These are phyloP conservation scores for Solanum ossicruentum DNA, from an alignment of 257 asterid genomes.

Conservation along the genomic window DNA sequence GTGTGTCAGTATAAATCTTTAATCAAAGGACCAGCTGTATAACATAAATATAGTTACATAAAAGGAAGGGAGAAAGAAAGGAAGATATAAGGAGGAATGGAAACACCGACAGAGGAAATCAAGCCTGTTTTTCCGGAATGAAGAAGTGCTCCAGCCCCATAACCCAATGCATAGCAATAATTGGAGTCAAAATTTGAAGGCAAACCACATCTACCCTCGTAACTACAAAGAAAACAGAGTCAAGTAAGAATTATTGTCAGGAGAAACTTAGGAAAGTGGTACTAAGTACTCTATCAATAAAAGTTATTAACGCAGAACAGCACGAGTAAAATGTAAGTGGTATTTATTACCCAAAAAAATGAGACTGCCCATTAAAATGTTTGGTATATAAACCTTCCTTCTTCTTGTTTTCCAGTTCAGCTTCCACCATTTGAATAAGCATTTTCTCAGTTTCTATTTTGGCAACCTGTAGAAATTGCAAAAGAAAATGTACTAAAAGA, in stretches of 20 bases:
- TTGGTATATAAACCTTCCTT: slow-evolving; percentile 44
- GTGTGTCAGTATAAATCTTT: neutral
- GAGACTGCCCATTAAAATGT: slow-evolving; percentile 84
- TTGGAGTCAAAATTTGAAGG: slow-evolving; percentile 90
- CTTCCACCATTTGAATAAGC: slow-evolving; percentile 98
- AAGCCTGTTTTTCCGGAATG: slow-evolving; percentile 77
- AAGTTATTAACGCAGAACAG: neutral
- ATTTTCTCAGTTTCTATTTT: slow-evolving; percentile 93
- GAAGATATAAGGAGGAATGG: neutral
- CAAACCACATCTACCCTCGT: slow-evolving; percentile 95
- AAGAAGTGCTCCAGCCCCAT: slow-evolving; percentile 76
- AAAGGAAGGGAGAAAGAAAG: neutral
- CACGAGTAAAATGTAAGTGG: neutral
- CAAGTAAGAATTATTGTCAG: neutral
- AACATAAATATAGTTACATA: neutral
- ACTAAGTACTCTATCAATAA: neutral
- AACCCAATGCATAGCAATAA: slow-evolving; percentile 77
- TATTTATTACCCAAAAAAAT: slow-evolving; percentile 68
- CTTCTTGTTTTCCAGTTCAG: slow-evolving; percentile 68
- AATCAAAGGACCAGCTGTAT: neutral
- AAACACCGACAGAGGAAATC: slow-evolving; percentile 46
- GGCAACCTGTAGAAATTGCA: slow-evolving; percentile 51
- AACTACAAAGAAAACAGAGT: slow-evolving; percentile 19
- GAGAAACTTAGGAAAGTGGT: neutral
- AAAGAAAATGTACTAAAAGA: neutral